Base-by-base conservation (phyloP, 2,329 filamentous ascomycete species). In the Calonectria leucothoes region DNA sequence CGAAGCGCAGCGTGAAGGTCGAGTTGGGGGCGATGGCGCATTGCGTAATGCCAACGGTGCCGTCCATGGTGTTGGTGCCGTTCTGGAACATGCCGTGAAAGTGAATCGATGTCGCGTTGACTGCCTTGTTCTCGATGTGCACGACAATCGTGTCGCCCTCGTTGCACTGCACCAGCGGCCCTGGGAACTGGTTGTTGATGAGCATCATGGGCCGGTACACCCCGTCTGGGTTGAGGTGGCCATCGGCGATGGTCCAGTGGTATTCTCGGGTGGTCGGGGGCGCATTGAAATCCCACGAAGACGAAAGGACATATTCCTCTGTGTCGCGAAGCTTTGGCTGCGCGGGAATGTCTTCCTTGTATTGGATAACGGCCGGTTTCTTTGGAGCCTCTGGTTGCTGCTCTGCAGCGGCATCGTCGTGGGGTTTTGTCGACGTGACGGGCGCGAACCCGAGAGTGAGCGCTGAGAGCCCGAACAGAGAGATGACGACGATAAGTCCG, bases 21-120 rank as follows among this genome's bases (percentile, higher is more conserved):
- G 87, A 84, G 1, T 91, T 91, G 0, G 93, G 91, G 0, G 90
- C 87, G 59, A 95, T 92, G 0, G 90, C 88, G 74, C 92, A 94
- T 80, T 94, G 93, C 0, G 90, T 93, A 6, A 94, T 88, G 42
- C 90, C 92, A 0, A 91, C 87, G 1, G 93, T 89, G 0, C 94
- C 94, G 79, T 96, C 94, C 92, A 95, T 94, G 70, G 88, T 88
- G 72, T 91, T 94, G 0, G 93, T 94, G 14, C 93, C 93, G 76
- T 94, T 94, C 81, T 95, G 93, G 80, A 91, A 95, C 75, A 96
- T 88, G 20, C 94, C 94, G 77, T 96, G 94, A 82, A 94, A 96
- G 81, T 96, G 94, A 6, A 96, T 87, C 45, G 89, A 90, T 11
- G 93, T 93, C 15, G 88, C 90, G 76, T 95, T 94, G 15, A 87